Evolutionary conservation across 2,329 filamentous ascomycete species (phyloP).

Genomic region (Beauveria sp.): DNA sequence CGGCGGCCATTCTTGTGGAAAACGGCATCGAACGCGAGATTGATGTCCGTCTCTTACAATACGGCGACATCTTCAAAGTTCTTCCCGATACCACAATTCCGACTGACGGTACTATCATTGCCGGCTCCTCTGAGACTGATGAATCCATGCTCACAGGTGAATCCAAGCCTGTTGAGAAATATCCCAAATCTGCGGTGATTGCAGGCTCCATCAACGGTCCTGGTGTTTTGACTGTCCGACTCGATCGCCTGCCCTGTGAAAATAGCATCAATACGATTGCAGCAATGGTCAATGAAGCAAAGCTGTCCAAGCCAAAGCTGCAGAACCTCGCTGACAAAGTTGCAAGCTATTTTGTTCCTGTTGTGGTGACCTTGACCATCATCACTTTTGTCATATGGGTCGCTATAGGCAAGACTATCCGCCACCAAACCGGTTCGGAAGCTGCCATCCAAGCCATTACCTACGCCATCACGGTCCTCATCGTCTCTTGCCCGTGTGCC

Average conservation of each 20-base stretch:
- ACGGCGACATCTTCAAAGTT: conserved; percentile 60
- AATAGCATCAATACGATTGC: conserved; percentile 68
- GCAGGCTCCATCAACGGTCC: conserved; percentile 63
- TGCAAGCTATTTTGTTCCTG: conserved; percentile 62
- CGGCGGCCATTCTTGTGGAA: conserved; percentile 46
- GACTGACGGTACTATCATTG: conserved; percentile 61
- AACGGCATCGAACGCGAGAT: conserved; percentile 38
- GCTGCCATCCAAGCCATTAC: conserved; percentile 56
- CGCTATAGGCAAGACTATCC: conserved; percentile 42
- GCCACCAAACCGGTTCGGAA: conserved; percentile 32
- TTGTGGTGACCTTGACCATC: conserved; percentile 49
- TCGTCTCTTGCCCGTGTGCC: conserved; percentile 73
- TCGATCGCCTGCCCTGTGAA: conserved; percentile 57
- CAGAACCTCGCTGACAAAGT: conserved; percentile 63
- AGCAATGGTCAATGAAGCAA: conserved; percentile 62
- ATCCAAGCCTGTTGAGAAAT: conserved; percentile 52
- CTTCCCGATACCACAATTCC: conserved; percentile 50
- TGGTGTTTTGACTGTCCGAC: conserved; percentile 49
- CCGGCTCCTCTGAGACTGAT: conserved; percentile 59
- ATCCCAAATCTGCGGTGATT: conserved; percentile 43
- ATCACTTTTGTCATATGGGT: conserved; percentile 60
- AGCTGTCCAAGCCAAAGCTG: conserved; percentile 57
- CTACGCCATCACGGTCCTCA: conserved; percentile 64
- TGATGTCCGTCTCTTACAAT: conserved; percentile 60
- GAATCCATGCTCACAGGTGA: conserved; percentile 78